A percentile compares a stretch with the other conserved stretches of the same genome.
Conservation (phyloP, 2,329 filamentous ascomycete genomes). For the Coniochaeta prunicola region DNA sequence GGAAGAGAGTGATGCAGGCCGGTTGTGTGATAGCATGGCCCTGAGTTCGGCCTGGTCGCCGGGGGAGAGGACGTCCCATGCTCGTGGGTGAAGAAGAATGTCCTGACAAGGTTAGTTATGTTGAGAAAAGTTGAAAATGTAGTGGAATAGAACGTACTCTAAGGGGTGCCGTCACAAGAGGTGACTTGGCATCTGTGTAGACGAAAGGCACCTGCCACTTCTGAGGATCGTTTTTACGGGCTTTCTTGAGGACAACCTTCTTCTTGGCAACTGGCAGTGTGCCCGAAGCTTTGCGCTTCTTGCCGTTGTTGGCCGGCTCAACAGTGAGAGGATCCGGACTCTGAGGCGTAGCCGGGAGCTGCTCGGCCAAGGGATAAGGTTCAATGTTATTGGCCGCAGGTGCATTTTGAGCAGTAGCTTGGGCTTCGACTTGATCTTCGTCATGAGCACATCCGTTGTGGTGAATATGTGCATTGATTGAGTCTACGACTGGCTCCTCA, state of each 20-base stretch:
- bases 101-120: conserved; percentile 6
- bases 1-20: neutral
- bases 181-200: conserved; percentile 25
- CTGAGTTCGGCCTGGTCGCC: conserved; percentile 26
- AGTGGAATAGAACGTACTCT: conserved; percentile 15
- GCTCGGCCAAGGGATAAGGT: neutral
- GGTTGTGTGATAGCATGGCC: conserved; percentile 18
- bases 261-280: neutral
- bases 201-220: conserved; percentile 22
- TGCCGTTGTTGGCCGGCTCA: conserved; percentile 9
- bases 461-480: neutral
- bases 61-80: conserved; percentile 27
- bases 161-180: conserved; percentile 24
- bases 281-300: conserved; percentile 8
- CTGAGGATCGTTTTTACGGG: conserved; percentile 13
- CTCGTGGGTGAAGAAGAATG: conserved; percentile 25
- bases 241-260: conserved; percentile 13
- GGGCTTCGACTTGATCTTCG: no score
- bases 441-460: neutral
- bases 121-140: neutral
- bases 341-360: neutral
- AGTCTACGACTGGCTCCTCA: neutral
- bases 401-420: neutral
- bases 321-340: neutral
- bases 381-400: neutral